These are phyloP conservation scores for Carex pumila DNA, from an alignment of 176 grass and related monocot species.

Conservation along the genomic window DNA sequence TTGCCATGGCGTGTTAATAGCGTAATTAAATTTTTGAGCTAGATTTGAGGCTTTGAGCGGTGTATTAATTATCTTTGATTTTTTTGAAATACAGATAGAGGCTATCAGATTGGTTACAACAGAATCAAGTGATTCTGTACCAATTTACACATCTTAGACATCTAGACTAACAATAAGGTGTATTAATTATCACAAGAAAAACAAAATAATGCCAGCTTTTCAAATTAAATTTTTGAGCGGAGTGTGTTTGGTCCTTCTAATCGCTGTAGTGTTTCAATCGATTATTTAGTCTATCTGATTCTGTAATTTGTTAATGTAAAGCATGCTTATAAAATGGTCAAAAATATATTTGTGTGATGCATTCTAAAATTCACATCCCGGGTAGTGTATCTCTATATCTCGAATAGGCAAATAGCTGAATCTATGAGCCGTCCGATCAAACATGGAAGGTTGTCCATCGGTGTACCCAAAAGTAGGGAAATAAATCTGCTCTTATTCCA, in stretches of 20 bases:
- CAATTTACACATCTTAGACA: too few species aligned
- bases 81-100: too few species aligned
- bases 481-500: too few species aligned
- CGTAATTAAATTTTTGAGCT: background rate
- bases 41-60: background rate
- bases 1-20: constrained; percentile 6
- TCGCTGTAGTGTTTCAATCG: background rate
- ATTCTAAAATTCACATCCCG: background rate
- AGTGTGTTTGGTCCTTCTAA: background rate
- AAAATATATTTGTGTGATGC: background rate
- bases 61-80: background rate
- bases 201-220: background rate
- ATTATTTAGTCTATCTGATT: background rate
- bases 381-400: background rate
- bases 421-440: background rate
- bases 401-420: background rate
- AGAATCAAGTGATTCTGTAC: too few species aligned
- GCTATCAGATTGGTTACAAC: too few species aligned
- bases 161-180: too few species aligned
- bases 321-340: background rate
- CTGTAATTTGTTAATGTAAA: background rate
- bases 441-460: background rate
- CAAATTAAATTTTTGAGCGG: background rate
- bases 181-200: background rate
- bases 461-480: background rate